phyloP scores from a whole-genome alignment of 1,284 basidiomycete species.

The Apiotrichum gamsii region DNA sequence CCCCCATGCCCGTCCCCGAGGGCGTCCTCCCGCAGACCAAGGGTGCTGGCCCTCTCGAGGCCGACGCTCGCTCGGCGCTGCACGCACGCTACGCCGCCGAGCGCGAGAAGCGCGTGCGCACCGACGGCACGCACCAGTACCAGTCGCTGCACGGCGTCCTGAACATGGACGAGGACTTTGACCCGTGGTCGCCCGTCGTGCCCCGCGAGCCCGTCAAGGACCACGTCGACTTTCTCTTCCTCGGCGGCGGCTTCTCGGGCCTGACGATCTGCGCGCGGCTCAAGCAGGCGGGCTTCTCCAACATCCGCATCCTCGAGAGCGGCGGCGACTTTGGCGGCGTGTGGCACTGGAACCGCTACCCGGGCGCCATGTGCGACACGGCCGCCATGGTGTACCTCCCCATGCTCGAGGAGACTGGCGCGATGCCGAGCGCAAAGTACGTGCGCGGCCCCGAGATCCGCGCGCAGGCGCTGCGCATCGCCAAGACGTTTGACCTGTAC shows the following conservation, averaged over 20 bases:
- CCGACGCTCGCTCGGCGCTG: conserved; percentile 9
- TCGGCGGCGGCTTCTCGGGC: conserved; percentile 14
- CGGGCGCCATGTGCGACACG: conserved; percentile 18
- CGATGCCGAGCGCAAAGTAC: conserved; percentile 9
- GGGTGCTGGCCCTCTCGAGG: background rate
- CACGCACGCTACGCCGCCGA: conserved; percentile 7
- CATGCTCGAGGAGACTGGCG: conserved; percentile 11
- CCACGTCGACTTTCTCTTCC: conserved; percentile 11
- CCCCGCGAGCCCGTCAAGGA: conserved; percentile 12
- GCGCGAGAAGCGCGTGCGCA: conserved; percentile 10
- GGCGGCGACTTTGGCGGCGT: conserved; percentile 18
- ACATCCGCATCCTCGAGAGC: conserved; percentile 11
- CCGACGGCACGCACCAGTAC: conserved; percentile 8
- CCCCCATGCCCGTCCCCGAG: conserved; percentile 1
- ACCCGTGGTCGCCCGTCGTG: conserved; percentile 10
- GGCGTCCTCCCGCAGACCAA: background rate
- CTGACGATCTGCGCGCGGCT: conserved; percentile 9
- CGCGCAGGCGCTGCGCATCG: conserved; percentile 13
- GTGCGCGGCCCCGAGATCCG: conserved; percentile 13
- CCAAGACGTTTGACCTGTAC: conserved; percentile 8
- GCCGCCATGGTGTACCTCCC: conserved; percentile 16
- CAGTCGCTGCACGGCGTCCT: conserved; percentile 3
- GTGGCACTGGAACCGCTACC: conserved; percentile 20
- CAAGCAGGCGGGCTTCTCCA: conserved; percentile 6
- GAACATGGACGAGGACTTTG: conserved; percentile 2